These are phyloP conservation scores for Berberis vulgaris DNA, from an alignment of 164 flowering plant genomes.

Conservation along the genomic window DNA sequence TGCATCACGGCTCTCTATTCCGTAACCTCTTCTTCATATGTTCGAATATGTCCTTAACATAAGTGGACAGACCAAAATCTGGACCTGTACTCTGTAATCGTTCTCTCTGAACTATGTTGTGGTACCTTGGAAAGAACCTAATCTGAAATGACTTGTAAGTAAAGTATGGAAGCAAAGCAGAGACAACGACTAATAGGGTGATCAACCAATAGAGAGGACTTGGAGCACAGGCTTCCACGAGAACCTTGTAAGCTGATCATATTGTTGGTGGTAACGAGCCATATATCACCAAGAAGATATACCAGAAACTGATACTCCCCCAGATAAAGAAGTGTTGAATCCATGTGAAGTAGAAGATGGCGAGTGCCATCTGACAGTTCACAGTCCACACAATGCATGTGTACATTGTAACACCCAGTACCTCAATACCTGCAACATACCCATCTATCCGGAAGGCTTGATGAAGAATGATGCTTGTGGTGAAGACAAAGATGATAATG, in stretches of 20 bases:
- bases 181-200: slow-evolving; percentile 41
- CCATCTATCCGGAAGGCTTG: slow-evolving; percentile 60
- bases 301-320: slow-evolving; percentile 77
- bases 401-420: slow-evolving; percentile 64
- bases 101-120: slow-evolving; percentile 31
- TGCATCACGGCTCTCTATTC: too few species aligned
- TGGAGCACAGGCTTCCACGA: slow-evolving; percentile 61
- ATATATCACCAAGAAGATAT: slow-evolving; percentile 49
- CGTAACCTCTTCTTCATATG: slow-evolving; percentile 12
- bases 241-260: slow-evolving; percentile 58
- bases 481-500: slow-evolving; percentile 54
- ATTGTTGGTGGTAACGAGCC: slow-evolving; percentile 46
- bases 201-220: slow-evolving; percentile 46
- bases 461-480: slow-evolving; percentile 10
- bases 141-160: slow-evolving; percentile 21
- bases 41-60: slow-evolving; percentile 14
- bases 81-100: slow-evolving; percentile 18
- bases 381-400: slow-evolving; percentile 51
- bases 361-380: slow-evolving; percentile 36
- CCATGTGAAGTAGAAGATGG: slow-evolving; percentile 81
- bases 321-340: slow-evolving; percentile 24
- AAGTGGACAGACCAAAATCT: slow-evolving; percentile 12
- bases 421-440: slow-evolving; percentile 35
- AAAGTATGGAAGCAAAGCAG: slow-evolving; percentile 49
- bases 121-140: slow-evolving; percentile 44